These are phyloP conservation scores for Liriodendron chinense DNA, from an alignment of 164 flowering plant genomes.

Conservation along the genomic window DNA sequence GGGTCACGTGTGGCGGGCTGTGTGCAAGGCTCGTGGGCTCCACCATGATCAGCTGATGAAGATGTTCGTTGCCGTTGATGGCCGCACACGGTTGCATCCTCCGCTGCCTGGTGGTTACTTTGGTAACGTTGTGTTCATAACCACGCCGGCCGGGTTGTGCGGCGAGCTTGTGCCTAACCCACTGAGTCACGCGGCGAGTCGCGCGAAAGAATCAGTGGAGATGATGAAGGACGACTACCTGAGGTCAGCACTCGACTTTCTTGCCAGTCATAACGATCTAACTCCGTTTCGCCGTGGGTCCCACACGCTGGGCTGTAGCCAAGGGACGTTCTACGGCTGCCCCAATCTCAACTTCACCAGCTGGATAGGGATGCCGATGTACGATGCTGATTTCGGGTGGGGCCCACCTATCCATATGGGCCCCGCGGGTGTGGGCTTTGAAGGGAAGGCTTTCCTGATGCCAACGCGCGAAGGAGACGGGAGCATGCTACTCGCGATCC, in stretches of 20 bases:
- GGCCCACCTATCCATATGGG: constrained; percentile 42
- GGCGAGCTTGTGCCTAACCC: constrained; percentile 27
- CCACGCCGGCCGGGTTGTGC: background rate
- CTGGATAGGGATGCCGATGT: constrained; percentile 29
- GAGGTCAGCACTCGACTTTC: constrained; percentile 56
- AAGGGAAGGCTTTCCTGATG: constrained; percentile 33
- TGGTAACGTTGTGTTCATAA: constrained; percentile 19
- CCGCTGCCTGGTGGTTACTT: constrained; percentile 20
- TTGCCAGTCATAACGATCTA: constrained; percentile 55
- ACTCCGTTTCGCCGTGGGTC: constrained; percentile 47
- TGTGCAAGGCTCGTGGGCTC: constrained; percentile 25
- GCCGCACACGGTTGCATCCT: constrained; percentile 19
- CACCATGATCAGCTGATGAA: constrained; percentile 14
- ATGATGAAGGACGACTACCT: constrained; percentile 54
- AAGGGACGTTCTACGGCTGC: constrained; percentile 25
- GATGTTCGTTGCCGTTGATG: constrained; percentile 8
- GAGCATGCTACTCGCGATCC: constrained; percentile 24
- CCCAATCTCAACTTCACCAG: constrained; percentile 31
- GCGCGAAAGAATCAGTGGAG: constrained; percentile 36
- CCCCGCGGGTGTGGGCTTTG: constrained; percentile 27
- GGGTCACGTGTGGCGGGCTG: constrained; percentile 35
- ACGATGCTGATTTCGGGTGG: constrained; percentile 41
- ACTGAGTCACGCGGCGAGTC: constrained; percentile 31
- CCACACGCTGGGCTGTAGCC: constrained; percentile 26
- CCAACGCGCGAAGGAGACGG: constrained; percentile 37